Evolutionary conservation across 2,329 filamentous ascomycete species (phyloP).

Genomic region (Corinectria fuckeliana): DNA sequence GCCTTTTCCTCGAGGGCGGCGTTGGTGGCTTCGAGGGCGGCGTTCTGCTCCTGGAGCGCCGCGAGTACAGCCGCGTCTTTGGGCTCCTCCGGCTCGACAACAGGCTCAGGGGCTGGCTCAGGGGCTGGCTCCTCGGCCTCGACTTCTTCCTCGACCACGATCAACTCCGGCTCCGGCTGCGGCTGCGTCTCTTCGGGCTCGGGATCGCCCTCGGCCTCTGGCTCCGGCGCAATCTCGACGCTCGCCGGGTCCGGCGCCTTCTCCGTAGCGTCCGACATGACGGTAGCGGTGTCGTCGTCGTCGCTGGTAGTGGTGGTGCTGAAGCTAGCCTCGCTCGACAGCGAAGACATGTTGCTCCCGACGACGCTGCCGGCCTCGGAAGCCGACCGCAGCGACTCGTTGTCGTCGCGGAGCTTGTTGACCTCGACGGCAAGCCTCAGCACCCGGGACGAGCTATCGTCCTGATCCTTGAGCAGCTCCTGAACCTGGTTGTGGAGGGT

Average conservation of each 20-base stretch:
- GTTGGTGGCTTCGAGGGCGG: conserved; percentile 13
- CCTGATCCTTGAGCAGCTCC: conserved; percentile 31
- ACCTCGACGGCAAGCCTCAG: conserved; percentile 33
- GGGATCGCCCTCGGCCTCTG: conserved; percentile 3
- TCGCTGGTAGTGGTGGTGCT: conserved; percentile 5
- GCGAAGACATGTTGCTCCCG: conserved; percentile 30
- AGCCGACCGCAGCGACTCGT: conserved; percentile 25
- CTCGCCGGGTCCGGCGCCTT: conserved; percentile 28
- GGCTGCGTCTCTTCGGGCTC: too few species aligned
- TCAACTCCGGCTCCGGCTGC: not conserved
- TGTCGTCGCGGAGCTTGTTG: conserved; percentile 31
- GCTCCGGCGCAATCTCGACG: conserved; percentile 20
- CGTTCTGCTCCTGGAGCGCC: conserved; percentile 23
- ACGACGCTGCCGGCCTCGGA: conserved; percentile 32
- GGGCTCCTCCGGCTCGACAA: conserved; percentile 2
- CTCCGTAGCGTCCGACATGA: conserved; percentile 32
- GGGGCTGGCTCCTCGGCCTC: conserved; percentile 14
- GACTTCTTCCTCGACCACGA: not conserved
- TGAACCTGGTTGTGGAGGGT: conserved; percentile 27
- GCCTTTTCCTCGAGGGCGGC: conserved; percentile 31
- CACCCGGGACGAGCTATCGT: conserved; percentile 32
- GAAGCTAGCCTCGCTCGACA: conserved; percentile 12
- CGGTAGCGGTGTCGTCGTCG: conserved; percentile 26
- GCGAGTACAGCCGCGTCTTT: conserved; percentile 11
- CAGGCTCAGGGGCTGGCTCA: conserved; percentile 12